Percentiles rank a stretch among this genome's conserved stretches.
These are phyloP conservation scores for Globisporangium nagaii DNA, from an alignment of 352 stramenopile species.

Conservation along the genomic window DNA sequence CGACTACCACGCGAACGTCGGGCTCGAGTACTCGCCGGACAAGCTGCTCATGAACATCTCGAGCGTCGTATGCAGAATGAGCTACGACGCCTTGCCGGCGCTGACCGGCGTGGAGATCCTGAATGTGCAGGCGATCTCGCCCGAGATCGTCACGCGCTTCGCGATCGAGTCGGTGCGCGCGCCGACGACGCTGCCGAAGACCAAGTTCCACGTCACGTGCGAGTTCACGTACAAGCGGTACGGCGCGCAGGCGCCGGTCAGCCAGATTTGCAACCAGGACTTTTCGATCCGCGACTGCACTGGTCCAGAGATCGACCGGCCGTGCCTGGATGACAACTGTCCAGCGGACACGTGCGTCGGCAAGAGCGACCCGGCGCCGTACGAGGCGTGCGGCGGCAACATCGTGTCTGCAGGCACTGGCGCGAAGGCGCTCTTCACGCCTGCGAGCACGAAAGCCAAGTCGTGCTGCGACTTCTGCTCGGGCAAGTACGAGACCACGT, in stretches of 20 bases:
- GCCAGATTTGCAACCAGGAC: conserved; percentile 33
- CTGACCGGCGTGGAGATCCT: background rate
- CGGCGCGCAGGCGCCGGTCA: background rate
- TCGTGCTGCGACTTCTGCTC: conserved; percentile 48
- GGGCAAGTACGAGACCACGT: conserved; percentile 18
- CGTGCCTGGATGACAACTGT: conserved; percentile 20
- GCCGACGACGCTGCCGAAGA: conserved; percentile 25
- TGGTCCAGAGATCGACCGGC: conserved; percentile 32
- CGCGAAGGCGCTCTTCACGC: background rate
- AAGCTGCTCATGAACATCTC: conserved; percentile 33
- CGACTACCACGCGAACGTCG: conserved; percentile 47
- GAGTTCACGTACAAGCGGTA: conserved; percentile 46
- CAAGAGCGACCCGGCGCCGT: conserved; percentile 21
- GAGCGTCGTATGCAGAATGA: conserved; percentile 33
- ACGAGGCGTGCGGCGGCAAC: conserved; percentile 44
- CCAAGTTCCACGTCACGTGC: conserved; percentile 44
- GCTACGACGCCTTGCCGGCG: conserved; percentile 22
- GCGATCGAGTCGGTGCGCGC: conserved; percentile 35
- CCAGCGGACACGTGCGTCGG: conserved; percentile 23
- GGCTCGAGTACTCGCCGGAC: conserved; percentile 28
- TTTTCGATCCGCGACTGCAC: conserved; percentile 66
- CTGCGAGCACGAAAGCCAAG: background rate
- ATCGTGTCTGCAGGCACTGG: conserved; percentile 14
- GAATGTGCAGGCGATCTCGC: conserved; percentile 15
- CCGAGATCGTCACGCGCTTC: conserved; percentile 47